These are phyloP conservation scores for Didymellaceae sp. DNA, from an alignment of 2,329 filamentous ascomycete species.

Conservation along the genomic window DNA sequence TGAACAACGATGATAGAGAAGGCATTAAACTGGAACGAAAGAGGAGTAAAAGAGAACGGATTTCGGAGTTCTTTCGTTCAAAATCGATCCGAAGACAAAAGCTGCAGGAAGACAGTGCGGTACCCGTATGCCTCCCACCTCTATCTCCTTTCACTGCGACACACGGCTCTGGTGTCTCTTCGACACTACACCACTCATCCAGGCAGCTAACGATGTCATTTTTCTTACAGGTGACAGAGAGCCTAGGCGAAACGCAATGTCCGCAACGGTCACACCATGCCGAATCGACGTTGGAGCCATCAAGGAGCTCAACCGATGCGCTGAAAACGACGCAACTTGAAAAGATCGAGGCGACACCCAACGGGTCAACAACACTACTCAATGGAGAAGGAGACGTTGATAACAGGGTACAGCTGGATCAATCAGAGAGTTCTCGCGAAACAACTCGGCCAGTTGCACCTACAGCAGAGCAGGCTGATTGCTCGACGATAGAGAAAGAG, in stretches of 20 bases:
- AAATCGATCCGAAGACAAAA: conserved; percentile 31
- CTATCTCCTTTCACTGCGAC: no score
- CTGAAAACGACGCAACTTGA: conserved; percentile 3
- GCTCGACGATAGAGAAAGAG: conserved; percentile 18
- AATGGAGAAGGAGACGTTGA: not conserved
- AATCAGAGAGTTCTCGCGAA: not conserved
- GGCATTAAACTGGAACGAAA: conserved; percentile 31
- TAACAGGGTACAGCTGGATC: not conserved
- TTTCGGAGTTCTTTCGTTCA: conserved; percentile 41
- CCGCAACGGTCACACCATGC: not conserved
- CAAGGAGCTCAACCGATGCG: not conserved
- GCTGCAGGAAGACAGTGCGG: conserved; percentile 23
- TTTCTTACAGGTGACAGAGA: conserved; percentile 24
- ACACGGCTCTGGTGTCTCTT: no score
- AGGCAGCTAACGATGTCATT: conserved; percentile 27
- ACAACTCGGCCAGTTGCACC: not conserved
- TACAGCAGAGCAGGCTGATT: conserved; percentile 17
- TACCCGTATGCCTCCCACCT: conserved; percentile 26
- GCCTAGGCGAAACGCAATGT: conserved; percentile 9
- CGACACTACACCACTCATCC: no score
- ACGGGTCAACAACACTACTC: not conserved
- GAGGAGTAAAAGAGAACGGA: conserved; percentile 40
- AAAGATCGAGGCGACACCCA: not conserved
- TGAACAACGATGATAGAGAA: conserved; percentile 26
- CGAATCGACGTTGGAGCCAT: not conserved